These are phyloP conservation scores for Croton setiger DNA, from an alignment of 441 rosid species.

Conservation along the genomic window DNA sequence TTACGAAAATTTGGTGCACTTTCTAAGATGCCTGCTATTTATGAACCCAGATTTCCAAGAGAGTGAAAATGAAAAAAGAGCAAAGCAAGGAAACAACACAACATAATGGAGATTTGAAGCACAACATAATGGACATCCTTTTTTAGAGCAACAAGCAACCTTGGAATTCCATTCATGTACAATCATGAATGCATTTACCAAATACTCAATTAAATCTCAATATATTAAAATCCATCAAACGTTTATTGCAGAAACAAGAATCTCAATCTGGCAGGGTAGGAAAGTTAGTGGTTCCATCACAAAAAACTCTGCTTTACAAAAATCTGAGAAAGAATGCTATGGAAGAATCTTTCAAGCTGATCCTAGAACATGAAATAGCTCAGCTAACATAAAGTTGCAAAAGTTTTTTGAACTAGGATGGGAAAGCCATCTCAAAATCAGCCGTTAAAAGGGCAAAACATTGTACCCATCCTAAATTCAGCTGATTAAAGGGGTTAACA, in stretches of 20 bases:
- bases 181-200: background rate
- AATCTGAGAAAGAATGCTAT: background rate
- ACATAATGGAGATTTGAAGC: background rate
- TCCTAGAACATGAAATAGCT: conserved; percentile 12
- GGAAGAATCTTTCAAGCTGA: conserved; percentile 5
- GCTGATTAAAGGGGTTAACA: conserved; percentile 20
- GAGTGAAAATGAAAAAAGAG: background rate
- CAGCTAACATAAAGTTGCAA: conserved; percentile 2
- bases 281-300: conserved; percentile 7
- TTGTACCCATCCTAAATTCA: conserved; percentile 16
- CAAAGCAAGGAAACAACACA: background rate
- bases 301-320: background rate
- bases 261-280: conserved; percentile 10
- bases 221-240: background rate
- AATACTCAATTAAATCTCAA: background rate
- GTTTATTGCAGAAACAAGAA: conserved; percentile 3
- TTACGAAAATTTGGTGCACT: background rate
- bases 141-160: background rate
- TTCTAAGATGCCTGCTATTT: background rate
- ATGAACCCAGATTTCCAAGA: conserved; percentile 1
- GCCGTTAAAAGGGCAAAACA: conserved; percentile 18
- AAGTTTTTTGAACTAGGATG: conserved; percentile 16
- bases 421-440: conserved; percentile 16
- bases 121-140: background rate
- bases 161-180: background rate